Evolutionary conservation across 2,329 filamentous ascomycete species (phyloP).

Genomic region (Penicillium sp.): DNA sequence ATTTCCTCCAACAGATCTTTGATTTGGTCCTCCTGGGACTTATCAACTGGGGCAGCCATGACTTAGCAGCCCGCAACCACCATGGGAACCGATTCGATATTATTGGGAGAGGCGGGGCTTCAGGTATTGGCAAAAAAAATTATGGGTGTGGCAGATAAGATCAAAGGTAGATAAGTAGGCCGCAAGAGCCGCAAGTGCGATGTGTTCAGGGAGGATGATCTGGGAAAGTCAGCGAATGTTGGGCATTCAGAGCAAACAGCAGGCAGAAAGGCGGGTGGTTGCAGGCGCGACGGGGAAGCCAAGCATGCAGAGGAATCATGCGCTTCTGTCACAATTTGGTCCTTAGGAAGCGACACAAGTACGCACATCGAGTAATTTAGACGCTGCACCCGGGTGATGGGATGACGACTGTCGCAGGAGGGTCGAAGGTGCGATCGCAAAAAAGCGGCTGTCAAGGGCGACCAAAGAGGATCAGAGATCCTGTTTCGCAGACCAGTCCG

Average conservation of each 20-base stretch:
- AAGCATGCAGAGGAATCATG: background rate
- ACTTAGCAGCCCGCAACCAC: background rate
- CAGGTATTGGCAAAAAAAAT: background rate
- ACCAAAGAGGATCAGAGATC: background rate
- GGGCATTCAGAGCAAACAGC: background rate
- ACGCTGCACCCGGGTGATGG: background rate
- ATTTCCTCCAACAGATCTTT: conserved; percentile 36
- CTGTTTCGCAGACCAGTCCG: background rate
- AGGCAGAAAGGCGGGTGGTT: background rate
- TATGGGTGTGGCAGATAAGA: background rate
- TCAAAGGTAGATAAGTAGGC: background rate
- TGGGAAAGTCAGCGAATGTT: background rate
- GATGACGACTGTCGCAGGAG: background rate
- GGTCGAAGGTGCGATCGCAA: background rate
- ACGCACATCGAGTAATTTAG: background rate
- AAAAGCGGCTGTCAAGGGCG: background rate
- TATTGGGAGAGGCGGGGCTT: background rate
- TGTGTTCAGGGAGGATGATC: background rate
- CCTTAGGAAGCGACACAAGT: background rate
- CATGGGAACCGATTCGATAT: background rate
- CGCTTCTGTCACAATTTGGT: background rate
- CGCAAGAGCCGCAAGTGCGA: background rate
- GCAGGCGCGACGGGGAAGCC: background rate
- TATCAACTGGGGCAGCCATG: conserved; percentile 13
- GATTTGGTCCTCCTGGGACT: conserved; percentile 26